phyloP scores from a whole-genome alignment of 1,139 yeast species.

The Hyphopichia burtonii region DNA sequence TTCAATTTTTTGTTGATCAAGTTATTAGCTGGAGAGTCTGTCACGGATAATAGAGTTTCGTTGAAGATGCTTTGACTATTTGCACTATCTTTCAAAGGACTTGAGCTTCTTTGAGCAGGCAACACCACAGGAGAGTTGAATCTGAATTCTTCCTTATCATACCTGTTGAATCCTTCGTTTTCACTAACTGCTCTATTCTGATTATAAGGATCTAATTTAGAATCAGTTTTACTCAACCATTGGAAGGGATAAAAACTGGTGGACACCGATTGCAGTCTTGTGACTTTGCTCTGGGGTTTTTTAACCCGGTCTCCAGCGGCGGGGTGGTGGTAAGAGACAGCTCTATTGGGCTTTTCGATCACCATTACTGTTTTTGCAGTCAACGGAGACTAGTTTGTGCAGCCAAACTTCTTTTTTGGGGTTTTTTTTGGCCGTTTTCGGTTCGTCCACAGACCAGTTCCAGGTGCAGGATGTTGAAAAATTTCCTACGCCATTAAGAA shows the following conservation, averaged over 20 bases:
- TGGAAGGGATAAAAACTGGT: not conserved
- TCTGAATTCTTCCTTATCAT: not conserved
- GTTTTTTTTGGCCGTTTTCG: too few relatives aligned
- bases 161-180: not conserved
- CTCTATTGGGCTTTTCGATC: not conserved
- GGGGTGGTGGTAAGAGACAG: not conserved
- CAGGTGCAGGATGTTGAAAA: too few relatives aligned
- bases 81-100: slow-evolving; percentile 1
- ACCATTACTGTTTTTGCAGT: not conserved
- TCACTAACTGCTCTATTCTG: not conserved
- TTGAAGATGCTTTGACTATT: slow-evolving; percentile 18
- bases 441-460: too few relatives aligned
- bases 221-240: not conserved
- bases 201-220: slow-evolving; percentile 1
- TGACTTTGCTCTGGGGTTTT: not conserved
- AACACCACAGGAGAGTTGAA: not conserved
- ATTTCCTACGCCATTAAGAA: too few relatives aligned
- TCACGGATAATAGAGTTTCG: slow-evolving; percentile 16
- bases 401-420: too few relatives aligned
- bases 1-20: slow-evolving; percentile 8
- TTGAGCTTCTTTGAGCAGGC: not conserved
- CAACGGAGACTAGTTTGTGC: not conserved
- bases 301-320: not conserved
- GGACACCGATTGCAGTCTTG: not conserved
- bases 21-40: slow-evolving; percentile 14